phyloP scores from a whole-genome alignment of 2,329 filamentous ascomycete genomes.

The Scedosporium boydii region DNA sequence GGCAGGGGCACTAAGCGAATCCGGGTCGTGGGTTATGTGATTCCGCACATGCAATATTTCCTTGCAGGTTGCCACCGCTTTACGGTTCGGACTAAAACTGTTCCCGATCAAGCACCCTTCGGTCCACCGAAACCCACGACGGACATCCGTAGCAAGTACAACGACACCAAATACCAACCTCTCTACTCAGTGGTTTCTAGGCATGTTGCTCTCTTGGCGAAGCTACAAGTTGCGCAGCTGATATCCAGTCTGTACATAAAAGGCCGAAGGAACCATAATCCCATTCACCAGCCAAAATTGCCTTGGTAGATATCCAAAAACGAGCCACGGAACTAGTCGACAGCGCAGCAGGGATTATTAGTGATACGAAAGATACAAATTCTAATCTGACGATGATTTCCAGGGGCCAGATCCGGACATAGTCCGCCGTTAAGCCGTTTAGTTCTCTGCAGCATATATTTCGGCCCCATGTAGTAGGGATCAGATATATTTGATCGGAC shows the following conservation, averaged over 20 bases:
- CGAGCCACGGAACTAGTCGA: no score
- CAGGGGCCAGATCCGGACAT: not conserved
- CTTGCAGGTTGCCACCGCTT: not conserved
- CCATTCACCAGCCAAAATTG: not conserved
- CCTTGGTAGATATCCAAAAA: not conserved
- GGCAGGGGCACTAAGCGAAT: not conserved
- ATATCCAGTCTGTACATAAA: not conserved
- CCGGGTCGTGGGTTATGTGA: not conserved
- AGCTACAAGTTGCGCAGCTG: not conserved
- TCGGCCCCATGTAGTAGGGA: not conserved
- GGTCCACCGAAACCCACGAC: not conserved
- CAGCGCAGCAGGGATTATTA: no score
- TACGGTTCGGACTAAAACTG: not conserved
- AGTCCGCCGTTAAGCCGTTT: not conserved
- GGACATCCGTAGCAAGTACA: not conserved
- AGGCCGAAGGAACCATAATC: not conserved
- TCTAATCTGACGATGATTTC: not conserved
- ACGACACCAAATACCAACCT: not conserved
- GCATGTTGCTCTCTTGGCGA: not conserved
- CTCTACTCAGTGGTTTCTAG: not conserved
- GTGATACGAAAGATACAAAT: not conserved
- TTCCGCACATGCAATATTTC: not conserved
- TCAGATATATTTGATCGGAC: no score
- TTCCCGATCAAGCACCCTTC: not conserved
- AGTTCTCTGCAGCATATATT: not conserved